phyloP scores from a whole-genome alignment of 2,329 filamentous ascomycete genomes.

The Fusarium oligoseptatum region DNA sequence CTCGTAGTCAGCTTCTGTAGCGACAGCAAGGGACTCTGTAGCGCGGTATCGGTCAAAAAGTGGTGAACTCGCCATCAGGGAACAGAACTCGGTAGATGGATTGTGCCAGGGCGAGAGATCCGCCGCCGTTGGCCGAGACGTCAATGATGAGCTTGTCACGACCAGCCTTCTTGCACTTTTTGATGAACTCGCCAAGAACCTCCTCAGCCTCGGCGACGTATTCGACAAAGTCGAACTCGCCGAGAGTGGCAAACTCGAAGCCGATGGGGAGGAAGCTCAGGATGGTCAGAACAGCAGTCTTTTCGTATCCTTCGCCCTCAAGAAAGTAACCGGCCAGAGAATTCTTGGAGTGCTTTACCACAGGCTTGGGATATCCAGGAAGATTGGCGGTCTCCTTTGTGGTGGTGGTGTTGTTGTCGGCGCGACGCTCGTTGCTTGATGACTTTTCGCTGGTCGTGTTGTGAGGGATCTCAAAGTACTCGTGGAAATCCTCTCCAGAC shows the following conservation, averaged over 20 bases:
- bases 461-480: constrained; percentile 31
- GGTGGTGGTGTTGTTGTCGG: neutral
- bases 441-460: constrained; percentile 12
- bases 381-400: neutral
- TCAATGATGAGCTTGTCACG: constrained; percentile 46
- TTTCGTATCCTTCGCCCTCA: constrained; percentile 28
- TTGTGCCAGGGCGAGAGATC: constrained; percentile 37
- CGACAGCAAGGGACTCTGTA: constrained; percentile 36
- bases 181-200: constrained; percentile 36
- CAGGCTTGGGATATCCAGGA: constrained; percentile 31
- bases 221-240: constrained; percentile 14
- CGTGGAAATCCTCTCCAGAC: constrained; percentile 41
- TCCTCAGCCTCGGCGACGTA: constrained; percentile 37
- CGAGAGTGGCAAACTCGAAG: neutral
- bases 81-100: constrained; percentile 41
- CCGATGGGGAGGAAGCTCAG: constrained; percentile 42
- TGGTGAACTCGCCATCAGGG: constrained; percentile 34
- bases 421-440: constrained; percentile 23
- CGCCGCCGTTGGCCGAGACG: constrained; percentile 41
- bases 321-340: constrained; percentile 40
- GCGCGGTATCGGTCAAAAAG: constrained; percentile 40
- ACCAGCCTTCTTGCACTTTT: constrained; percentile 30
- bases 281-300: constrained; percentile 42
- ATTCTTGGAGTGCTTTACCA: constrained; percentile 30
- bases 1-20: constrained; percentile 35